phyloP scores from a whole-genome alignment of 2,329 filamentous ascomycete species.

The Epichloe gansuensis region DNA sequence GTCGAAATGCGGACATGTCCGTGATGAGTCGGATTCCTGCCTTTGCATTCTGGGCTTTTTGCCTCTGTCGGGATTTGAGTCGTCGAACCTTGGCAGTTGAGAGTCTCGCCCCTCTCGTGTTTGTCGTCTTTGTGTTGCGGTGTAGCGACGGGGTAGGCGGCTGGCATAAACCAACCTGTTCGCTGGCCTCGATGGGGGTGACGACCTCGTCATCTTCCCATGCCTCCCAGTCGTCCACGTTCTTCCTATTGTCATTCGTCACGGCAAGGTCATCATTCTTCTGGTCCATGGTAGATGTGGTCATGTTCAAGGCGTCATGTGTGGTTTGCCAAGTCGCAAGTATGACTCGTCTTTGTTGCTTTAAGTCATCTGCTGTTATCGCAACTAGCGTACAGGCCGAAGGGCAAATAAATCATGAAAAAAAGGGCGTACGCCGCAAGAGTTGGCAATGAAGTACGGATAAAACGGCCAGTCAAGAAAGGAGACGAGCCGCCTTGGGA shows the following conservation, averaged over 20 bases:
- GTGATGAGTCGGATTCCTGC: constrained; percentile 58
- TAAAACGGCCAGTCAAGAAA: too few species aligned
- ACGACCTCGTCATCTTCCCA: constrained; percentile 37
- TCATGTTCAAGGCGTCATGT: constrained; percentile 1
- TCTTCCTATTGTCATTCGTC: background rate
- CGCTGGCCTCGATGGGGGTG: constrained; percentile 26
- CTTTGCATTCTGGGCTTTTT: constrained; percentile 46
- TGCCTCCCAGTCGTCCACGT: constrained; percentile 37
- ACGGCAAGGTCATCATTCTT: background rate
- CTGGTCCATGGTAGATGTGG: constrained; percentile 1
- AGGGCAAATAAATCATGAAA: background rate
- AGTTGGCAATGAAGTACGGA: background rate
- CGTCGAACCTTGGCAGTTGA: constrained; percentile 30
- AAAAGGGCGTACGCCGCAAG: background rate
- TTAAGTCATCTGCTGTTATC: background rate
- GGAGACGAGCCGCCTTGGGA: background rate
- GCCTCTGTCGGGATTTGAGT: constrained; percentile 45
- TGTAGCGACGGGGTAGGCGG: constrained; percentile 9
- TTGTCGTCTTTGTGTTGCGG: constrained; percentile 6
- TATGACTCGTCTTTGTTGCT: background rate
- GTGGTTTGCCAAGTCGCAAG: background rate
- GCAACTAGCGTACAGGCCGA: background rate
- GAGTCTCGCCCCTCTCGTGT: constrained; percentile 18
- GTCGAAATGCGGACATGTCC: constrained; percentile 45
- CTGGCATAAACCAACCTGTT: constrained; percentile 16